phyloP scores from a whole-genome alignment of 1,284 basidiomycete genomes.

The Amylostereum areolatum region DNA sequence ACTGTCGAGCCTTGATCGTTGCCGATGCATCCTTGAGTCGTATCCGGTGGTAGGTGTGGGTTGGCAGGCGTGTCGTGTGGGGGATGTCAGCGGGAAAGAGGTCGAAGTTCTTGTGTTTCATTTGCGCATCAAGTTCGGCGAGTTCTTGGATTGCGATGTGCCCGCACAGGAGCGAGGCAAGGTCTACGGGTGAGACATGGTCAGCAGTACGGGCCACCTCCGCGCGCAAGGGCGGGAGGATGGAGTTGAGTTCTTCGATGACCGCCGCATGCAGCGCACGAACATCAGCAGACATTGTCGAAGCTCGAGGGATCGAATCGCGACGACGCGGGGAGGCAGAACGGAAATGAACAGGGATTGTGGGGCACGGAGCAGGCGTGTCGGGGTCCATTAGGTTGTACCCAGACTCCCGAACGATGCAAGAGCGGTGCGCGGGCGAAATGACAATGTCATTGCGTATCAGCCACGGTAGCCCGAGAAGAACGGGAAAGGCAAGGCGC shows the following conservation, averaged over 20 bases:
- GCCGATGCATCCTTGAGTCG: constrained; percentile 19
- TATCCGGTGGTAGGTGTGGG: constrained; percentile 20
- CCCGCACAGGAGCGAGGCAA: constrained; percentile 10
- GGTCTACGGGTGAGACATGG: constrained; percentile 7
- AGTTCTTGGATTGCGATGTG: constrained; percentile 8
- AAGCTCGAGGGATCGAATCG: too few species aligned
- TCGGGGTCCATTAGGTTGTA: constrained; percentile 17
- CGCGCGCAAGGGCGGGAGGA: too few species aligned
- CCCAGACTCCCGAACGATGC: constrained; percentile 13
- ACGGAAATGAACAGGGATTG: too few species aligned
- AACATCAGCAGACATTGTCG: too few species aligned
- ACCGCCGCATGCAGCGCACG: too few species aligned
- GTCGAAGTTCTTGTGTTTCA: constrained; percentile 13
- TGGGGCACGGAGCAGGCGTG: not conserved
- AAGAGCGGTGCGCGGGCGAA: constrained; percentile 15
- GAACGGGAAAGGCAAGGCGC: constrained; percentile 16
- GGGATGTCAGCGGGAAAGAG: constrained; percentile 11
- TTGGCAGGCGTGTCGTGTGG: constrained; percentile 14
- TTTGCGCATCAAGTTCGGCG: not conserved
- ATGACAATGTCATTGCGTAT: constrained; percentile 18
- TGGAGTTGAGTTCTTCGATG: too few species aligned
- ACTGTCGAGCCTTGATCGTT: constrained; percentile 11
- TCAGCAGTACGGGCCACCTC: too few species aligned
- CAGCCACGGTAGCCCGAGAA: constrained; percentile 24
- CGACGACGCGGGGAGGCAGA: too few species aligned